These are phyloP conservation scores for Betula pendula DNA, from an alignment of 306 rosid species.

Conservation along the genomic window DNA sequence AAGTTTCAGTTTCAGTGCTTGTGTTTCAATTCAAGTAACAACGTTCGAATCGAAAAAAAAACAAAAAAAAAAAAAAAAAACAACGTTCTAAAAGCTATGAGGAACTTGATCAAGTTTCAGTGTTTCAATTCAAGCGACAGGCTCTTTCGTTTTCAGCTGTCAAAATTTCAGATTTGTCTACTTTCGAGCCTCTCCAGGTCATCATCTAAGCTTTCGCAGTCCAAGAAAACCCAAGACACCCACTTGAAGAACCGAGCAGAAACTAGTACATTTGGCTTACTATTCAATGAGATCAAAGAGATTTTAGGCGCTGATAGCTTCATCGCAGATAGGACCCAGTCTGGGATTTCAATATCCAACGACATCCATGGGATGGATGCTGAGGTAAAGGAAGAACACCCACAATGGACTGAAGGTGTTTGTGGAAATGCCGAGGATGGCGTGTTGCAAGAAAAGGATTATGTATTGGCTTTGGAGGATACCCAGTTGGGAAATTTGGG, in stretches of 20 bases:
- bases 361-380: neutral
- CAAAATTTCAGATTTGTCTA: constrained; percentile 13
- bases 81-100: constrained; percentile 24
- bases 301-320: constrained; percentile 58
- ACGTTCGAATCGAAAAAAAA: no score
- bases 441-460: constrained; percentile 29
- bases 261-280: constrained; percentile 25
- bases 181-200: constrained; percentile 25
- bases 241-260: constrained; percentile 21
- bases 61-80: no score
- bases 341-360: constrained; percentile 37
- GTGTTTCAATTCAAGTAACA: no score
- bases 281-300: constrained; percentile 62
- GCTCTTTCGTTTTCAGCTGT: constrained; percentile 20
- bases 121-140: constrained; percentile 17
- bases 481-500: constrained; percentile 31
- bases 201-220: constrained; percentile 21
- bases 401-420: constrained; percentile 40
- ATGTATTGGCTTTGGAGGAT: constrained; percentile 21
- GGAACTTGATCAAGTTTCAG: constrained; percentile 23
- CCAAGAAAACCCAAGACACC: constrained; percentile 16
- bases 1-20: no score
- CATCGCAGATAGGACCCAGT: constrained; percentile 24
- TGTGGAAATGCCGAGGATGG: constrained; percentile 45
- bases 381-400: constrained; percentile 17